These are phyloP conservation scores for Drechslerella stenobrocha DNA, from an alignment of 2,329 filamentous ascomycete species.

Conservation along the genomic window DNA sequence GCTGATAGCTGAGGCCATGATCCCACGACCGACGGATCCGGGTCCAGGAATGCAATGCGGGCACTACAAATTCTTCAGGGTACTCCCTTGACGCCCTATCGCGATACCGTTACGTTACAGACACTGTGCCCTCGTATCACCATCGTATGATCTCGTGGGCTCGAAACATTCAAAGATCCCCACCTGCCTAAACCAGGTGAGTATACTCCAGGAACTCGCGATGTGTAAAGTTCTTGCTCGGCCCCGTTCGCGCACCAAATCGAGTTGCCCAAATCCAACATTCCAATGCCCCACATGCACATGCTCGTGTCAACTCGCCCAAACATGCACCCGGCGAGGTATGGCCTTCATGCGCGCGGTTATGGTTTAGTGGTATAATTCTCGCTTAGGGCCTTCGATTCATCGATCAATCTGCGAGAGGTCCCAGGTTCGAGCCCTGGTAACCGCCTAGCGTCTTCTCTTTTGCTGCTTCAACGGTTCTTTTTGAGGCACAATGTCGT, in stretches of 20 bases:
- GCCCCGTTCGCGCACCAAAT: not conserved
- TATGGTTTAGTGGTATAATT: constrained; percentile 50
- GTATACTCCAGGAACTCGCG: too few species aligned
- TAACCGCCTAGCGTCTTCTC: constrained; percentile 38
- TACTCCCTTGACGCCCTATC: too few species aligned
- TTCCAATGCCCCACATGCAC: not conserved
- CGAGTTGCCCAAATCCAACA: not conserved
- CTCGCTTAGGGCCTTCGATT: constrained; percentile 45
- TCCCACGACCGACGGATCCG: too few species aligned
- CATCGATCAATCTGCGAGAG: constrained; percentile 43
- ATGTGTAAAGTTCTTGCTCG: too few species aligned
- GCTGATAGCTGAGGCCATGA: too few species aligned
- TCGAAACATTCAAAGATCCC: too few species aligned
- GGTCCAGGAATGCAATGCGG: too few species aligned
- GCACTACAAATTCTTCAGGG: too few species aligned
- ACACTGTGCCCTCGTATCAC: too few species aligned
- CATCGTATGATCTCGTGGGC: too few species aligned
- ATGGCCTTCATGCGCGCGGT: constrained; percentile 33
- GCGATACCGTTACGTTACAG: too few species aligned
- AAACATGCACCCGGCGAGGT: not conserved
- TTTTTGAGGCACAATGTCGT: not conserved
- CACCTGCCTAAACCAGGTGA: too few species aligned
- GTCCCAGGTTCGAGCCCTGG: constrained; percentile 49
- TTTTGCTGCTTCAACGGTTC: constrained; percentile 6
- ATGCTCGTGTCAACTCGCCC: not conserved